These are phyloP conservation scores for Amylostereum chailletii DNA, from an alignment of 1,284 basidiomycete species.

Conservation along the genomic window DNA sequence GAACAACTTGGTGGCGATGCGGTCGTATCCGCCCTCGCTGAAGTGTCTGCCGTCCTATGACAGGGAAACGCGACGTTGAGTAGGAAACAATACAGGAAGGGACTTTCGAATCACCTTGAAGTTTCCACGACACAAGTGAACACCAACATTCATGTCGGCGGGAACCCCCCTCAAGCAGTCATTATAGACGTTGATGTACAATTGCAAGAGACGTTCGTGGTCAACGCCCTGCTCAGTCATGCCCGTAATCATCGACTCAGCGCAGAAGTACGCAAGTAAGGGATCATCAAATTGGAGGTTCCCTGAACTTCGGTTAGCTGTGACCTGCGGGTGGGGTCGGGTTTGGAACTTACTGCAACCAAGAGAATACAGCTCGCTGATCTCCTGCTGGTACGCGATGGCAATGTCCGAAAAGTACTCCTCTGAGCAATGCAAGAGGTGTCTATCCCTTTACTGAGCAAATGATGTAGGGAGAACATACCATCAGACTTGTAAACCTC, in stretches of 20 bases:
- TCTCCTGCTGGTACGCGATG: conserved; percentile 61
- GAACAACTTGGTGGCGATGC: conserved; percentile 70
- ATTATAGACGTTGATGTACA: conserved; percentile 68
- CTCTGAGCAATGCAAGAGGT: conserved; percentile 24
- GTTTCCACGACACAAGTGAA: conserved; percentile 79
- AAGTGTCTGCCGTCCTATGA: conserved; percentile 54
- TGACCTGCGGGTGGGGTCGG: neutral
- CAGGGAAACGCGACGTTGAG: neutral
- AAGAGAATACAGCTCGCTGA: conserved; percentile 60
- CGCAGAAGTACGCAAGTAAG: conserved; percentile 61
- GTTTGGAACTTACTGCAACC: conserved; percentile 50
- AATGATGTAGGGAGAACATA: conserved; percentile 15
- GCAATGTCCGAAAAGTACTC: conserved; percentile 72
- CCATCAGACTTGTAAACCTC: conserved; percentile 57
- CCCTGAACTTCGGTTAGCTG: conserved; percentile 23
- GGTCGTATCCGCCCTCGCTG: conserved; percentile 66
- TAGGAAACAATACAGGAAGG: neutral
- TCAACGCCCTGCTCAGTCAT: conserved; percentile 56
- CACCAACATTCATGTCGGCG: conserved; percentile 54
- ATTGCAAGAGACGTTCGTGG: conserved; percentile 53
- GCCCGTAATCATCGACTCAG: conserved; percentile 48
- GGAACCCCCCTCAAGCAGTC: conserved; percentile 51
- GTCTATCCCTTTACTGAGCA: neutral
- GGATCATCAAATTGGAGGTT: conserved; percentile 74
- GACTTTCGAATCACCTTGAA: conserved; percentile 38